phyloP scores from a whole-genome alignment of 2,329 filamentous ascomycete species.

The Coniochaeta prunicola region DNA sequence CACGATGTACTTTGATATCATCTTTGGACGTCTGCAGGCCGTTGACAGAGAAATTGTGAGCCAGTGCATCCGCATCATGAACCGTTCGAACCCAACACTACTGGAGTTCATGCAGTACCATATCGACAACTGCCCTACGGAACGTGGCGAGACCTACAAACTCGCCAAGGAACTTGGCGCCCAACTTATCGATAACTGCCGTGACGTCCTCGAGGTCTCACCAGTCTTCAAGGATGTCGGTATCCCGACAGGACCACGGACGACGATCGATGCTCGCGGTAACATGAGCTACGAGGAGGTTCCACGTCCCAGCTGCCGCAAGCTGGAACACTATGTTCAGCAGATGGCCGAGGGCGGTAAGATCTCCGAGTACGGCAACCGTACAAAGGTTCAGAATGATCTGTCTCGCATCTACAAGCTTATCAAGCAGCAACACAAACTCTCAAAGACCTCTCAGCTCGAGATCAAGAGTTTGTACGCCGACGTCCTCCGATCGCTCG shows the following conservation, averaged over 20 bases:
- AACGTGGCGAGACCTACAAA: conserved; percentile 94
- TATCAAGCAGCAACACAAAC: conserved; percentile 96
- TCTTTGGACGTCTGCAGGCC: conserved; percentile 87
- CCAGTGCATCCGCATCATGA: conserved; percentile 98
- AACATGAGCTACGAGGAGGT: conserved; percentile 90
- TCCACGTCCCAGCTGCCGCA: conserved; percentile 81
- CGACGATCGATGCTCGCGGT: conserved; percentile 84
- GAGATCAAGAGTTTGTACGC: conserved; percentile 95
- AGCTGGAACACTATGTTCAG: conserved; percentile 95
- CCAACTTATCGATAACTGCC: conserved; percentile 96
- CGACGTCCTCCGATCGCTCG: conserved; percentile 86
- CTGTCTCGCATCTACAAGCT: conserved; percentile 94
- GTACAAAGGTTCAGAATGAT: conserved; percentile 96
- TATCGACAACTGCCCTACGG: conserved; percentile 96
- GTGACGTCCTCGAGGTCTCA: conserved; percentile 74
- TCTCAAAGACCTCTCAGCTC: conserved; percentile 91
- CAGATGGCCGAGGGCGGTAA: conserved; percentile 99
- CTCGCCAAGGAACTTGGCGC: conserved; percentile 92
- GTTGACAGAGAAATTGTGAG: conserved; percentile 98
- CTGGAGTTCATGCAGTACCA: conserved; percentile 99
- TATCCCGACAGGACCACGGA: conserved; percentile 83
- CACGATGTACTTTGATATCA: conserved; percentile 98
- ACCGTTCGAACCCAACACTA: conserved; percentile 90
- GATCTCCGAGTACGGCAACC: conserved; percentile 96
- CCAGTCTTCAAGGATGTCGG: conserved; percentile 96